phyloP scores from a whole-genome alignment of 176 grass and related monocot genomes.

The Hsuehochloa calcarea region DNA sequence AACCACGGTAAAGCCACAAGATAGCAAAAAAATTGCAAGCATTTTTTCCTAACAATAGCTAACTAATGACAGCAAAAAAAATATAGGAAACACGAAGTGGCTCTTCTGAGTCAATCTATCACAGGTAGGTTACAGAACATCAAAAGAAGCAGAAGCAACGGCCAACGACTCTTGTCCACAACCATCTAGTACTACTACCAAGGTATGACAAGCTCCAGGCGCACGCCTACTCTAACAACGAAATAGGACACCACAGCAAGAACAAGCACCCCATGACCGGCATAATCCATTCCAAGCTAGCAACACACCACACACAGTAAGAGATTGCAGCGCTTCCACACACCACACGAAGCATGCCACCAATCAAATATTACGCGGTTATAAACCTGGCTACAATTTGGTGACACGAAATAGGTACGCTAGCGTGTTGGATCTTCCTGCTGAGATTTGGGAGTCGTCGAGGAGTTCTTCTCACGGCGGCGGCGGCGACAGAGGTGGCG shows the following conservation, averaged over 20 bases:
- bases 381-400: background rate
- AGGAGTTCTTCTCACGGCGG: background rate
- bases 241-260: background rate
- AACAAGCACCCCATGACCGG: background rate
- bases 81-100: background rate
- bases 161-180: too few relatives aligned
- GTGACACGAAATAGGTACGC: background rate
- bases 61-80: background rate
- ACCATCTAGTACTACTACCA: background rate
- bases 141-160: background rate
- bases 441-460: background rate
- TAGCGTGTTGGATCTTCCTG: constrained; percentile 26
- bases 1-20: background rate
- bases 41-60: background rate
- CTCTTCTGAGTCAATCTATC: background rate
- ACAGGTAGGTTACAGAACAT: background rate
- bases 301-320: background rate
- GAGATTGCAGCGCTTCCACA: background rate
- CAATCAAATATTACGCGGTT: background rate
- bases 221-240: background rate
- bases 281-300: background rate
- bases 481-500: background rate
- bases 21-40: background rate
- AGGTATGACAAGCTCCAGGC: background rate
- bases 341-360: background rate